A percentile compares a stretch with the other conserved stretches of the same genome.
Evolutionary conservation across 2,329 filamentous ascomycete genomes (phyloP).

Genomic region (Hypoxylon sp.): DNA sequence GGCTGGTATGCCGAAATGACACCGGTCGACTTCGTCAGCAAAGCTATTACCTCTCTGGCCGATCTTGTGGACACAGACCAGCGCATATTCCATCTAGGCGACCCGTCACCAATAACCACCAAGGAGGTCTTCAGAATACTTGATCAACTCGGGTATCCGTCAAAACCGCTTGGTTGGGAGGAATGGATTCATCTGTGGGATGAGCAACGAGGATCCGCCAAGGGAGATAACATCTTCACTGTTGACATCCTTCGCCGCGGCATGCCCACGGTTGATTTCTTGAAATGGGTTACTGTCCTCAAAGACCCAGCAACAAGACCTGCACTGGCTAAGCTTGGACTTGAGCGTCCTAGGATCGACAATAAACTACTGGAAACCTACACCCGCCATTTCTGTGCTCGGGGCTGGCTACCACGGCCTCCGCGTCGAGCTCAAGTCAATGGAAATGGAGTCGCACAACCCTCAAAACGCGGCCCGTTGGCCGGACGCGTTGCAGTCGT

Average conservation of each 20-base stretch:
- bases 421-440: conserved; percentile 62
- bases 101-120: conserved; percentile 77
- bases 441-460: conserved; percentile 37
- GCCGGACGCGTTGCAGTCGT: conserved; percentile 79
- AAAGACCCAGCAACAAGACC: conserved; percentile 77
- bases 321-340: conserved; percentile 63
- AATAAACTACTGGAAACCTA: conserved; percentile 80
- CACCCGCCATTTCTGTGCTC: conserved; percentile 82
- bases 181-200: conserved; percentile 82
- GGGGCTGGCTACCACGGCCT: conserved; percentile 78
- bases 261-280: conserved; percentile 81
- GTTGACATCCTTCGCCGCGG: conserved; percentile 83
- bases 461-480: conserved; percentile 68
- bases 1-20: conserved; percentile 88
- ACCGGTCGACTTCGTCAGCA: conserved; percentile 84
- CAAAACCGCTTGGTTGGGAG: conserved; percentile 74
- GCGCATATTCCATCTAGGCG: conserved; percentile 79
- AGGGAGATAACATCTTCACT: conserved; percentile 79
- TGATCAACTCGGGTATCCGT: conserved; percentile 76
- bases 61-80: conserved; percentile 73
- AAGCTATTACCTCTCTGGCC: conserved; percentile 77
- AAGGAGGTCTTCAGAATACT: conserved; percentile 74
- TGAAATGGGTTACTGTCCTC: conserved; percentile 78
- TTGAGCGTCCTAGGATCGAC: conserved; percentile 78
- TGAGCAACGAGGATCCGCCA: conserved; percentile 74